Base-by-base conservation (phyloP, 129 eudicot species). In the Sambucus nigra region DNA sequence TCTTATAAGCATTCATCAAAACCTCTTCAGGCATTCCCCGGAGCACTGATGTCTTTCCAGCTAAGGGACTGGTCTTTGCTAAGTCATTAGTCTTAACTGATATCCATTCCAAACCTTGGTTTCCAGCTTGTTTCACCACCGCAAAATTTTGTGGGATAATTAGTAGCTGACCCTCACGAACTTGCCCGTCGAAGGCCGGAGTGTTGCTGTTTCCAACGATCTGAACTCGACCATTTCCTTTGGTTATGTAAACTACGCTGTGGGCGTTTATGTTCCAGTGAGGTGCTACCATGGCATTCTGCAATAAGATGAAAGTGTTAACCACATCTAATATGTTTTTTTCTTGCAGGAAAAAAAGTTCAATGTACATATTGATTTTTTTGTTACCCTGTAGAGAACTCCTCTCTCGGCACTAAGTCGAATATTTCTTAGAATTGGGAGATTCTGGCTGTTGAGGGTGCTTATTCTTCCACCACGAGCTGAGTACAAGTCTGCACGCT, bases 11-110 rank as follows among this genome's bases (percentile, higher is more conserved):
- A 1, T 66, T 73, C 13, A 69, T 39, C 52, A 76, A 33, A 0
- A 81, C 83, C 28, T 76, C 88, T 53, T 64, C 45, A 5, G 82
- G 80, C 55, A 76, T 28, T 1, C 60, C 88, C 45, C 80, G 57
- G 49, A 80, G 47, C 25, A 57, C 66, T 10, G 80, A 72, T 25
- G 61, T 59, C 35, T 45, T 51, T 25, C 83, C 88, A 0, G 74
- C 82, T 39, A 80, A 52, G 0, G 73, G 63, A 63, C 42, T 69
- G 16, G 57, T 39, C 59, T 52, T 55, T 5, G 84, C 78, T 1
- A 61, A 53, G 51, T 73, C 80, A 39, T 66, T 76, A 19, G 89
- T 81, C 56, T 68, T 73, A 69, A 81, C 57, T 0, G 78, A 20
- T 2, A 81, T 64, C 69, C 70, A 76, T 2, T 42, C 46, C 8